phyloP scores from a whole-genome alignment of 805 yeast genomes.

The Wickerhamiella brachini region DNA sequence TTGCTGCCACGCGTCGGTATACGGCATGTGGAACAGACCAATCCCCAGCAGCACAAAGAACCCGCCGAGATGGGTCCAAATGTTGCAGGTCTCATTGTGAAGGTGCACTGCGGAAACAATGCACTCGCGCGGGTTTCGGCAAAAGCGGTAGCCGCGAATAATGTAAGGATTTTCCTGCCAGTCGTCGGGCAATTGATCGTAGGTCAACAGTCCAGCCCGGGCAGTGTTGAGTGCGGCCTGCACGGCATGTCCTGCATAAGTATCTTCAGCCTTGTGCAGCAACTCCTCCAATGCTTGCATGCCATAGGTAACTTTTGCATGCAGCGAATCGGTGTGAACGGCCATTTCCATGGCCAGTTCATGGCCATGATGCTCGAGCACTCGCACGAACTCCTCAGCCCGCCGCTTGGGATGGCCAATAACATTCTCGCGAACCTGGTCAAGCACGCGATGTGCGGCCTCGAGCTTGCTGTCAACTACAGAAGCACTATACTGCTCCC shows the following conservation, averaged over 20 bases:
- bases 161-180: constrained; percentile 91
- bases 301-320: constrained; percentile 19
- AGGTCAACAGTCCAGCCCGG: constrained; percentile 42
- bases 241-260: constrained; percentile 15
- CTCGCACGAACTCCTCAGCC: constrained; percentile 23
- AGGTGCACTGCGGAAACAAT: constrained; percentile 41
- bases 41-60: constrained; percentile 43
- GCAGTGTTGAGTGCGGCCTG: constrained; percentile 19
- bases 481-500: constrained; percentile 24
- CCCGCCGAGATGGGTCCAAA: constrained; percentile 85
- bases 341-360: constrained; percentile 7
- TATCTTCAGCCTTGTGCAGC: constrained; percentile 23
- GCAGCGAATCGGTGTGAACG: constrained; percentile 11
- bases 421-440: constrained; percentile 21
- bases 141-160: constrained; percentile 73
- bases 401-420: constrained; percentile 22
- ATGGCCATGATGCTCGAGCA: constrained; percentile 20
- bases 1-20: constrained; percentile 35
- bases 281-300: constrained; percentile 23
- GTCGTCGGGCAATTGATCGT: constrained; percentile 76
- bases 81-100: constrained; percentile 85
- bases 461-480: constrained; percentile 22
- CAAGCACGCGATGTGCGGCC: constrained; percentile 18
- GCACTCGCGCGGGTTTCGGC: constrained; percentile 46
- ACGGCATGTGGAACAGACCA: constrained; percentile 49